Evolutionary conservation across 306 rosid species (phyloP).

Genomic region (Corylus heterophylla): DNA sequence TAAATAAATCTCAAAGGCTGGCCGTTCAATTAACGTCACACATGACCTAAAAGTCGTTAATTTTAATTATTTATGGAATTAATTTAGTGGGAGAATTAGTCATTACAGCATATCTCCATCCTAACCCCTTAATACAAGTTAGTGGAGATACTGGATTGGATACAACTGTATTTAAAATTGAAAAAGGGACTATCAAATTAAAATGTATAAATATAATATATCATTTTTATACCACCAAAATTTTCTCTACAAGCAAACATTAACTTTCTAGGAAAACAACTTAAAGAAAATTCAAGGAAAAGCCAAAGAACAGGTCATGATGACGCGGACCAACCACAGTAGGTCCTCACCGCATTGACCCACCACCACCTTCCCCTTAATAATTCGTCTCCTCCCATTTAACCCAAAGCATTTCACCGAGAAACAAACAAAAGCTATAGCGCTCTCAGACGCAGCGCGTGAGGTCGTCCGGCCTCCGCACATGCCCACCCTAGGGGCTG

Average conservation of each 20-base stretch:
- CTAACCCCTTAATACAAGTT: too few relatives aligned
- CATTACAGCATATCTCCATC: too few relatives aligned
- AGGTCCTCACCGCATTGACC: conserved; percentile 15
- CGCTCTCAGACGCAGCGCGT: conserved; percentile 46
- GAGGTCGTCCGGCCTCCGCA: conserved; percentile 93
- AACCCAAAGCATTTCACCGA: conserved; percentile 13
- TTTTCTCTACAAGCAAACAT: conserved; percentile 24
- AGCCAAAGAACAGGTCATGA: conserved; percentile 40
- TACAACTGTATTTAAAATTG: neutral
- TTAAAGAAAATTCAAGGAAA: neutral
- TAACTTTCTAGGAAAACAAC: neutral
- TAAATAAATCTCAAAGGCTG: too few relatives aligned
- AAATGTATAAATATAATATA: too few relatives aligned
- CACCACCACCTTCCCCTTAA: conserved; percentile 23
- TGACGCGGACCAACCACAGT: conserved; percentile 61
- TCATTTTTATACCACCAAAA: neutral
- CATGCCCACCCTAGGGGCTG: conserved; percentile 45
- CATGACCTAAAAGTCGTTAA: too few relatives aligned
- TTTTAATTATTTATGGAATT: too few relatives aligned
- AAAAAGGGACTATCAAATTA: neutral
- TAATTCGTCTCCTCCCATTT: neutral
- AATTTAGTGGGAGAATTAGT: too few relatives aligned
- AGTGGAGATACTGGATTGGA: too few relatives aligned
- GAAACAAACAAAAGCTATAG: conserved; percentile 39
- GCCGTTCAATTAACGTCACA: too few relatives aligned